Evolutionary conservation across 129 eudicot species (phyloP).

Genomic region (Artemisia tridentata): DNA sequence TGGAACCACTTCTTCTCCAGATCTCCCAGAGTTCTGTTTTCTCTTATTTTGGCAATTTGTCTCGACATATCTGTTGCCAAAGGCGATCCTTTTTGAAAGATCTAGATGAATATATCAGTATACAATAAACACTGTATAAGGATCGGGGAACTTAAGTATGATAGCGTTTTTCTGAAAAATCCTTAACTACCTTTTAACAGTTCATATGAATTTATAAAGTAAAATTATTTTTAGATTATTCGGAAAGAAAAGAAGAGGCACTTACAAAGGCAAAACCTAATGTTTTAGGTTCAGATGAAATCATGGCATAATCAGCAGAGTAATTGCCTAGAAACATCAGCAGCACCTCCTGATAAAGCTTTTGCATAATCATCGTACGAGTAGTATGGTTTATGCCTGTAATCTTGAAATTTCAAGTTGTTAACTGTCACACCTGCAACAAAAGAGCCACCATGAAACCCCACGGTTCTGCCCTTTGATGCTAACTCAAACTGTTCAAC

Average conservation of each 20-base stretch:
- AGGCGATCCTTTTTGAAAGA: slow-evolving; percentile 7
- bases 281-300: not conserved
- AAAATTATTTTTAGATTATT: not conserved
- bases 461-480: slow-evolving; percentile 27
- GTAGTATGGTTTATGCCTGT: slow-evolving; percentile 2
- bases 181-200: no score
- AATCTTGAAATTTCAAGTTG: not conserved
- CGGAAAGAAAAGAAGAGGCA: not conserved
- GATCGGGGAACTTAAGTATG: not conserved
- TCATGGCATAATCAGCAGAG: not conserved
- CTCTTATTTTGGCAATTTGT: slow-evolving; percentile 9
- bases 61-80: not conserved
- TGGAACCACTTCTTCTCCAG: slow-evolving; percentile 4
- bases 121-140: not conserved
- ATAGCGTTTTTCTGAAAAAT: no score
- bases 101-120: not conserved
- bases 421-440: slow-evolving; percentile 4
- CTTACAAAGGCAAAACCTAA: slow-evolving; percentile 16
- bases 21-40: not conserved
- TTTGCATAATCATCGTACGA: not conserved
- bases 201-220: not conserved
- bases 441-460: slow-evolving; percentile 24
- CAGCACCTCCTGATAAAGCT: slow-evolving; percentile 8
- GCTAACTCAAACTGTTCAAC: slow-evolving; percentile 39
- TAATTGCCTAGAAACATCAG: not conserved